Evolutionary conservation across 2,329 filamentous ascomycete genomes (phyloP), one percentile per base, ranked within the genome.

Genomic region (Penicillium sp.): DNA sequence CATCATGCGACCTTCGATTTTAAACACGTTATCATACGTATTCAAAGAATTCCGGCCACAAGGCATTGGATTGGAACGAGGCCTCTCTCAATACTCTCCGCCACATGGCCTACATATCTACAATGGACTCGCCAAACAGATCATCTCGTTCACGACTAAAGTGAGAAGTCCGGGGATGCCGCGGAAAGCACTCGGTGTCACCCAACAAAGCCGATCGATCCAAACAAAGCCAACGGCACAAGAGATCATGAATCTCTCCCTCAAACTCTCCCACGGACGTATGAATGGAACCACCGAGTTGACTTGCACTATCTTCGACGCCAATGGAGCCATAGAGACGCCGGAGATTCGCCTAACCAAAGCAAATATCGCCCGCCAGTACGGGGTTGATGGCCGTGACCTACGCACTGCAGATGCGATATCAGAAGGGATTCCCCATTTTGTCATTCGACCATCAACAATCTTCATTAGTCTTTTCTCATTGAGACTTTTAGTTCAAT

Each of bases 401-500:
- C 61, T 78, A 38, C 72, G 75, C 4, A 70, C 69, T 40, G 69
- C 76, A 7, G 76, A 78, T 42, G 70, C 76, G 17, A 67, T 69
- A 3, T 77, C 76, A 0, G 68, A 72, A 33, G 72, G 74, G 2
- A 68, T 75, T 33, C 75, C 76, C 3, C 73, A 77, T 58, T 70
- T 78, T 33, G 61, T 78, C 19, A 66, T 78, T 33, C 69, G 76
- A 7, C 72, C 72, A 0, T 64, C 56, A 2, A 72, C 75, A 4
- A 73, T 78, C 37, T 65, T 78, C 4, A 63, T 78, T 24, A 74
- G 76, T 57, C 65, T 78, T 26, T 78, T 78, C 60, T 71, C 72
- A 53, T 61, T 78, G 30, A 75, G 76, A n/a, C 68, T 78, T 28
- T 61, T 78, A 7, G 68, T 78, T 24, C 71, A 76, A 56, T 65